phyloP scores from a whole-genome alignment of 805 yeast species.

The Candida gorgasii region DNA sequence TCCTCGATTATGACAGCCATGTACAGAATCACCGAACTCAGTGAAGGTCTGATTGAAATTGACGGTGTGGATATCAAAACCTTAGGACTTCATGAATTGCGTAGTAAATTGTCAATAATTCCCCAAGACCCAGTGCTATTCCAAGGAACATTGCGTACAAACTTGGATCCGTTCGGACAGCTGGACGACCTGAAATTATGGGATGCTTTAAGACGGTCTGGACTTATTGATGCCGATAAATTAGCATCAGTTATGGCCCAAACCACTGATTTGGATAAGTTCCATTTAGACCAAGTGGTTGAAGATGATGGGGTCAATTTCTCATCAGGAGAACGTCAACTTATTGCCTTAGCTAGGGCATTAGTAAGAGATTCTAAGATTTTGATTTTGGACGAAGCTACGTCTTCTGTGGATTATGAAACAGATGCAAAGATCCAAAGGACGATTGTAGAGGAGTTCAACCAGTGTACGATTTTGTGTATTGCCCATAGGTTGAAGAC shows the following conservation, averaged over 20 bases:
- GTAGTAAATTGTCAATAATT: constrained; percentile 62
- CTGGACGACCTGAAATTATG: constrained; percentile 53
- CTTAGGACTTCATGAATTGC: constrained; percentile 53
- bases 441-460: constrained; percentile 70
- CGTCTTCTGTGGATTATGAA: constrained; percentile 79
- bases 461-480: constrained; percentile 73
- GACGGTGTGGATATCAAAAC: constrained; percentile 58
- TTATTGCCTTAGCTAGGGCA: constrained; percentile 82
- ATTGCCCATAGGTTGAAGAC: constrained; percentile 86
- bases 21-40: constrained; percentile 56
- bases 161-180: constrained; percentile 62
- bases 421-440: constrained; percentile 78
- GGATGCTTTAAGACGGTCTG: constrained; percentile 58
- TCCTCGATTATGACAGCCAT: constrained; percentile 64
- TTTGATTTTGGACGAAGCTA: constrained; percentile 82
- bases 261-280: constrained; percentile 33
- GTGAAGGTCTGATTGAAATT: constrained; percentile 48
- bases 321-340: constrained; percentile 76
- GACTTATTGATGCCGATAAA: constrained; percentile 36
- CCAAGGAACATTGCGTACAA: constrained; percentile 55
- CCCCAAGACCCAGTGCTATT: constrained; percentile 74
- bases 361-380: constrained; percentile 73
- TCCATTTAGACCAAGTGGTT: constrained; percentile 46
- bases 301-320: constrained; percentile 73
- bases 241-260: constrained; percentile 14